These are phyloP conservation scores for Insectozyma bohioensis DNA, from an alignment of 1,139 yeast genomes.

Conservation along the genomic window DNA sequence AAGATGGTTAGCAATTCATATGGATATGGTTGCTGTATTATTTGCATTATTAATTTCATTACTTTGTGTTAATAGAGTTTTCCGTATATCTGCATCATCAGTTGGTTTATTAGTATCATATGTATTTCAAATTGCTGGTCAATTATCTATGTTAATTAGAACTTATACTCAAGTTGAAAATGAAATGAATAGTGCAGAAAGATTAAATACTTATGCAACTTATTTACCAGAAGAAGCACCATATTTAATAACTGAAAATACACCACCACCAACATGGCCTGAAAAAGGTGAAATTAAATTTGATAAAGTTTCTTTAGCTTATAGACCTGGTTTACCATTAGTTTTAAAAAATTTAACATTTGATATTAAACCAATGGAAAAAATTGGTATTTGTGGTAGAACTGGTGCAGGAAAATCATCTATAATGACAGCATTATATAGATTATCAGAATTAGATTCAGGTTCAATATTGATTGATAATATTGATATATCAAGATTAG, in stretches of 20 bases:
- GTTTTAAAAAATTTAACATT: conserved; percentile 61
- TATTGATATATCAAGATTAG: conserved; percentile 61
- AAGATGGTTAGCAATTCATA: conserved; percentile 76
- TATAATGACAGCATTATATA: conserved; percentile 62
- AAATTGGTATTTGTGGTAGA: conserved; percentile 76
- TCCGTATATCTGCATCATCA: conserved; percentile 61
- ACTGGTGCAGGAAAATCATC: conserved; percentile 83
- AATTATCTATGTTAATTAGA: conserved; percentile 50
- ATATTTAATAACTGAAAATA: conserved; percentile 48
- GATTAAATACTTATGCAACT: conserved; percentile 69
- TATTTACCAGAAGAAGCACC: conserved; percentile 41
- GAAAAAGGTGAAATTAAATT: conserved; percentile 53
- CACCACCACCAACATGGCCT: conserved; percentile 57
- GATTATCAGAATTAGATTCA: conserved; percentile 52
- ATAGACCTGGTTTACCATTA: conserved; percentile 73
- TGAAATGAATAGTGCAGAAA: conserved; percentile 82
- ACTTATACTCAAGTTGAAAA: conserved; percentile 74
- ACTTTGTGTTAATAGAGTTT: conserved; percentile 65
- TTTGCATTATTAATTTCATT: conserved; percentile 52
- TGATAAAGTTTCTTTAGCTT: conserved; percentile 59
- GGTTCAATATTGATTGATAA: conserved; percentile 63
- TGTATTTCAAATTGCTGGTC: conserved; percentile 52
- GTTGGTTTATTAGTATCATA: conserved; percentile 72
- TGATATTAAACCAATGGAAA: conserved; percentile 52
- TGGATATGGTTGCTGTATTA: conserved; percentile 55